phyloP scores from a whole-genome alignment of 2,329 filamentous ascomycete species.

The Dothidotthia symphoricarpi region DNA sequence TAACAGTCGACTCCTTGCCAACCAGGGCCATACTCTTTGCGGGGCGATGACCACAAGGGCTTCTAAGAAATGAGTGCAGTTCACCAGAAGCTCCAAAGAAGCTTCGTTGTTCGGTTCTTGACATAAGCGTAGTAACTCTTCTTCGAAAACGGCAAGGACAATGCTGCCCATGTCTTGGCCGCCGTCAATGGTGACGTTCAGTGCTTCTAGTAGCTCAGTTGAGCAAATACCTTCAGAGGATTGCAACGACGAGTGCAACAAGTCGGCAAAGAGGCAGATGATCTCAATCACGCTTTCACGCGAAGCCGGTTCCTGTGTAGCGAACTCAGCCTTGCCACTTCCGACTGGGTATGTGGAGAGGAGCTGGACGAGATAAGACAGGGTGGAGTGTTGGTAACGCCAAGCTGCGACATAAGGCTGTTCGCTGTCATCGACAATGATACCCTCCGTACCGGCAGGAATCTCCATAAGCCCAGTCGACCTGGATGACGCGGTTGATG shows the following conservation, averaged over 20 bases:
- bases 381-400: slow-evolving; percentile 70
- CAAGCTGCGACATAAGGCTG: slow-evolving; percentile 74
- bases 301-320: slow-evolving; percentile 50
- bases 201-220: slow-evolving; percentile 27
- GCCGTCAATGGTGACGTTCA: slow-evolving; percentile 46
- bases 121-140: slow-evolving; percentile 53
- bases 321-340: slow-evolving; percentile 50
- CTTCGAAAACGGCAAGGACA: slow-evolving; percentile 81
- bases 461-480: slow-evolving; percentile 56
- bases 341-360: slow-evolving; percentile 66
- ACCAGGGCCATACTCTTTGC: slow-evolving; percentile 83
- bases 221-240: slow-evolving; percentile 29
- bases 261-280: slow-evolving; percentile 68
- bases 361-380: slow-evolving; percentile 75
- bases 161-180: slow-evolving; percentile 75
- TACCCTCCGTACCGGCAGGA: slow-evolving; percentile 63
- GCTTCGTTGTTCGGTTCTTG: slow-evolving; percentile 60
- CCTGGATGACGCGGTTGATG: slow-evolving; percentile 9
- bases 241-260: slow-evolving; percentile 54
- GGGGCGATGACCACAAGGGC: slow-evolving; percentile 71
- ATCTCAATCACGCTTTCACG: slow-evolving; percentile 68
- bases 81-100: slow-evolving; percentile 65
- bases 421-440: slow-evolving; percentile 71
- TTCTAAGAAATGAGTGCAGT: slow-evolving; percentile 78
- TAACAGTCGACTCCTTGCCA: slow-evolving; percentile 77